Percentiles rank a stretch among this genome's conserved stretches.
These are phyloP conservation scores for Ophiostoma perfectum DNA, from an alignment of 2,329 filamentous ascomycete species.

Conservation along the genomic window DNA sequence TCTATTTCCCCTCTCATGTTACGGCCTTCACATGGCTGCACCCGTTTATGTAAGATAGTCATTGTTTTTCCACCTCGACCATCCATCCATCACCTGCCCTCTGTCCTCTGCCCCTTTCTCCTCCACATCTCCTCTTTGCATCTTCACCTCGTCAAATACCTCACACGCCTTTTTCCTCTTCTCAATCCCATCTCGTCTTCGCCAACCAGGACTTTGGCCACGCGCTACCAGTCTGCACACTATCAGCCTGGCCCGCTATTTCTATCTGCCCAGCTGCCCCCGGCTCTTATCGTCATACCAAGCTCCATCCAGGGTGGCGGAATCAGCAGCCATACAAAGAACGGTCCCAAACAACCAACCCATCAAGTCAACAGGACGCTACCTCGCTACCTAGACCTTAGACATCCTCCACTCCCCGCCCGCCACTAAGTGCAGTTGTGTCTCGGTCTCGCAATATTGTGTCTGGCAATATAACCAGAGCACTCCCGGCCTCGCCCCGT, in stretches of 20 bases:
- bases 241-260: constrained; percentile 9
- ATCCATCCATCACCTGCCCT: not conserved
- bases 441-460: constrained; percentile 1
- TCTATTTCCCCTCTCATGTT: not conserved
- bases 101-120: too few relatives aligned
- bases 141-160: not conserved
- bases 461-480: not conserved
- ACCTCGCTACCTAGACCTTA: not conserved
- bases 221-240: not conserved
- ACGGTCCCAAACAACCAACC: not conserved
- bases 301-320: not conserved
- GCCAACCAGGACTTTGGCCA: not conserved
- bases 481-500: not conserved
- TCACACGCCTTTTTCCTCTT: not conserved
- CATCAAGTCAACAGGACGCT: not conserved
- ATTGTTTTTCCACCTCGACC: not conserved
- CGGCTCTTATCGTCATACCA: not conserved
- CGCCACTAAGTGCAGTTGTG: not conserved
- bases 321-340: constrained; percentile 2
- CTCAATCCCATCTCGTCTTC: not conserved
- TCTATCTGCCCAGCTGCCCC: not conserved
- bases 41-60: not conserved
- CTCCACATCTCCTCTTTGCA: not conserved
- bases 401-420: not conserved
- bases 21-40: not conserved